These are phyloP conservation scores for Gymnopilus junonius DNA, from an alignment of 768 basidiomycete species.

Conservation along the genomic window DNA sequence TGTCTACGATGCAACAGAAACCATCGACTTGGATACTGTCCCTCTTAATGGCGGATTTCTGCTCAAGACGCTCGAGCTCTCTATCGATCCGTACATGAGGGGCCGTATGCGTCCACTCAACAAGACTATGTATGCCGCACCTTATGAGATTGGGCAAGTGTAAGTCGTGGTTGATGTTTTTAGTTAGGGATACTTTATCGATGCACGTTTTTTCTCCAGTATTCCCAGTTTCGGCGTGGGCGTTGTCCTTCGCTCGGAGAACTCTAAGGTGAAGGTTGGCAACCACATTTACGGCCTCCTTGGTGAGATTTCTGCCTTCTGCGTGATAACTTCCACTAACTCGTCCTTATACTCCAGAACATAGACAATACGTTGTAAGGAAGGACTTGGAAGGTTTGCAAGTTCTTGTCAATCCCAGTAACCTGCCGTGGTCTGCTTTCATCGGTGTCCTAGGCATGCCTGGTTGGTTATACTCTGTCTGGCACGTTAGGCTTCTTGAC, in stretches of 20 bases:
- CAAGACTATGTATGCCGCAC: conserved; percentile 29
- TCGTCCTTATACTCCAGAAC: conserved; percentile 25
- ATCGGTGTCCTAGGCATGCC: conserved; percentile 60
- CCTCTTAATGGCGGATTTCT: conserved; percentile 50
- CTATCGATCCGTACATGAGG: conserved; percentile 47
- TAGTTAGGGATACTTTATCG: neutral
- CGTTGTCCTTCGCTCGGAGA: conserved; percentile 49
- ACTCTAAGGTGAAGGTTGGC: conserved; percentile 34
- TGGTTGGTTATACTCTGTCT: conserved; percentile 33
- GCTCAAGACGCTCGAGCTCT: conserved; percentile 51
- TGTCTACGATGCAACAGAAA: conserved; percentile 44
- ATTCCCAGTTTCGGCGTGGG: conserved; percentile 42
- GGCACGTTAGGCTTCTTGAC: no score
- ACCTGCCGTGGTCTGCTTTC: conserved; percentile 52
- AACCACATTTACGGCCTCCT: conserved; percentile 43
- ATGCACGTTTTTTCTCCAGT: conserved; percentile 14
- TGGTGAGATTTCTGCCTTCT: conserved; percentile 23
- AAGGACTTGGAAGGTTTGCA: conserved; percentile 22
- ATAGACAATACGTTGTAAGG: conserved; percentile 44
- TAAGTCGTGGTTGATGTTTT: conserved; percentile 23
- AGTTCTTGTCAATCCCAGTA: conserved; percentile 43
- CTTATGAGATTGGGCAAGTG: conserved; percentile 40
- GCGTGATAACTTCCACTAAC: neutral
- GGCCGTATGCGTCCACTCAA: conserved; percentile 39
- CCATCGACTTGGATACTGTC: conserved; percentile 53